phyloP scores from a whole-genome alignment of 345 rosid genomes.

The Noccaea caerulescens region DNA sequence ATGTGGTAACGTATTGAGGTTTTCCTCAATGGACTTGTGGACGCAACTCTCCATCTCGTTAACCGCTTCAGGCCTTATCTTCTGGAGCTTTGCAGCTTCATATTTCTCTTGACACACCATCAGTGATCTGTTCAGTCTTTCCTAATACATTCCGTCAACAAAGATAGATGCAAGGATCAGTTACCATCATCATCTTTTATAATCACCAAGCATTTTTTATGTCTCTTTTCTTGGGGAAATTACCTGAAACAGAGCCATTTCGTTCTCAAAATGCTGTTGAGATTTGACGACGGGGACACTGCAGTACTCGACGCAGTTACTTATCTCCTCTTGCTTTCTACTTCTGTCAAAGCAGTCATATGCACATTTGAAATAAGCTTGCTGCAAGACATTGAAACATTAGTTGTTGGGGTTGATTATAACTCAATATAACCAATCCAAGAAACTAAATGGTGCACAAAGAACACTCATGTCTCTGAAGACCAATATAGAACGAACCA shows the following conservation, averaged over 20 bases:
- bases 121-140: constrained; percentile 77
- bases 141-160: constrained; percentile 51
- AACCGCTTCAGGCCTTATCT: constrained; percentile 53
- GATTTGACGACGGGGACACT: constrained; percentile 75
- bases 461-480: background rate
- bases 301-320: constrained; percentile 77
- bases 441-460: background rate
- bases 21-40: constrained; percentile 70
- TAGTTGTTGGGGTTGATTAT: background rate
- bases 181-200: background rate
- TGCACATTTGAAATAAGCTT: constrained; percentile 95
- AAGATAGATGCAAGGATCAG: background rate
- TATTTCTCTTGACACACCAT: constrained; percentile 93
- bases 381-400: constrained; percentile 53
- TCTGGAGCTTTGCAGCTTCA: constrained; percentile 74
- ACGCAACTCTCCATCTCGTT: constrained; percentile 77
- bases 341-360: constrained; percentile 87
- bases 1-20: constrained; percentile 68
- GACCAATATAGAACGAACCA: background rate
- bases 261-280: constrained; percentile 79
- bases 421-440: background rate
- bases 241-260: constrained; percentile 91
- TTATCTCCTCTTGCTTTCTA: constrained; percentile 75
- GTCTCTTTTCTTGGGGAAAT: constrained; percentile 30
- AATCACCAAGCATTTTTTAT: background rate